Percentiles rank a stretch among this genome's conserved stretches.
These are phyloP conservation scores for Wickerhamiella nectarea DNA, from an alignment of 805 yeast genomes.

Conservation along the genomic window DNA sequence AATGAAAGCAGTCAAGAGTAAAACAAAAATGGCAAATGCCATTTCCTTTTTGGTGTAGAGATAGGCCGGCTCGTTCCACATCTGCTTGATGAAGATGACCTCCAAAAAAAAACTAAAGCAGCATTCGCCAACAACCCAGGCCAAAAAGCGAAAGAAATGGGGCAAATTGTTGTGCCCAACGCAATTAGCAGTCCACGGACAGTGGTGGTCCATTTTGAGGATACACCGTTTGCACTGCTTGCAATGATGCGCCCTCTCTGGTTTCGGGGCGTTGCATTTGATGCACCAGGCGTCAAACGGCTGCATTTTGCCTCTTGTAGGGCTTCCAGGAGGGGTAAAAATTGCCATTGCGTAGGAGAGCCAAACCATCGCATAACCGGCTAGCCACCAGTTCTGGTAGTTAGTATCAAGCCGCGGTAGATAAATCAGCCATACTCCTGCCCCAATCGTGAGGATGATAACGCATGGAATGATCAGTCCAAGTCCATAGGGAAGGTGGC, in stretches of 20 bases:
- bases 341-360: constrained; percentile 62
- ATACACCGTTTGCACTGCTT: constrained; percentile 29
- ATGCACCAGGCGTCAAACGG: constrained; percentile 13
- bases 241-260: constrained; percentile 34
- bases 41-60: constrained; percentile 41
- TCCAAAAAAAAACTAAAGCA: constrained; percentile 22
- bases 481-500: constrained; percentile 9
- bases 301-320: constrained; percentile 20
- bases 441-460: constrained; percentile 4
- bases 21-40: constrained; percentile 38
- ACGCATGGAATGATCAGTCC: constrained; percentile 10
- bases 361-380: constrained; percentile 43
- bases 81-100: constrained; percentile 13
- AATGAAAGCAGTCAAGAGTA: constrained; percentile 47
- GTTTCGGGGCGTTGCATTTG: constrained; percentile 23
- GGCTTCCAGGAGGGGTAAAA: constrained; percentile 44
- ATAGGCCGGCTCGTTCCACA: constrained; percentile 40
- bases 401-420: neutral
- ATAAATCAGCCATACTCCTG: constrained; percentile 1
- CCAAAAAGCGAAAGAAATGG: constrained; percentile 59
- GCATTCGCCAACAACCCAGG: constrained; percentile 33
- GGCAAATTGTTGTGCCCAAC: constrained; percentile 75
- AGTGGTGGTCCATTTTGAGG: constrained; percentile 50
- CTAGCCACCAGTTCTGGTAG: neutral
- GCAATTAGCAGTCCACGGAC: constrained; percentile 87